Base-by-base conservation (phyloP, 2,329 filamentous ascomycete species). In the Aureobasidium sp. region DNA sequence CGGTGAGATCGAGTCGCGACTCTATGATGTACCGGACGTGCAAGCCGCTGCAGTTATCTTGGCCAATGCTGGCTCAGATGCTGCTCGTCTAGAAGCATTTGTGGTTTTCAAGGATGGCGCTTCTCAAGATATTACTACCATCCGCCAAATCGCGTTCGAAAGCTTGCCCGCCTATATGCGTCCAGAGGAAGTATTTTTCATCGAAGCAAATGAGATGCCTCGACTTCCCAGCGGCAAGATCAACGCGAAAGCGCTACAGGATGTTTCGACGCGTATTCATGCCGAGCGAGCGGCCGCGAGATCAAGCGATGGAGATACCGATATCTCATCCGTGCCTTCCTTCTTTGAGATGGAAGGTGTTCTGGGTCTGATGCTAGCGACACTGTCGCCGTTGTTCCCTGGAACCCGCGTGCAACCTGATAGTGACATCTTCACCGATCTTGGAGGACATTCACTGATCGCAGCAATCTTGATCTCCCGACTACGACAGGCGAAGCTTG, bases 1-100 rank as follows among this genome's bases (percentile, higher is more conserved):
- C 67, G 93, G 91, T 1, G 95, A 98, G 80, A 97, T 98, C 77
- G 96, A 97, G 16, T 56, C 53, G 10, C 36, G 53, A 31, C 53
- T 56, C 3, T 56, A 56, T 38, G 53, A 29, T 8, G 53, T 56
- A n/a, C 25, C 53, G 20, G 38, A 56, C 25, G 53, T 56, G 5
- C 53, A 56, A 56, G 53, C 53, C 31, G 53, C 53, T 29, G 36
- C 53, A n/a, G 53, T 56, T 18, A 56, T 56, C 9, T 8, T 56
- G 25, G 53, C 53, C 53, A 56, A 56, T n/a, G 38, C 38, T 13
- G 36, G 36, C 25, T 43, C 53, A 29, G 53, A 56, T 11, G 6
- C 36, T 29, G 53, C 53, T 7, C 53, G 53, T 13, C 53, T 56
- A 2, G 53, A 56, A 18, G 53, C 53, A 2, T 56, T 56, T 10